phyloP scores from a whole-genome alignment of 140 eudicot species.

The Senecio squalidus region DNA sequence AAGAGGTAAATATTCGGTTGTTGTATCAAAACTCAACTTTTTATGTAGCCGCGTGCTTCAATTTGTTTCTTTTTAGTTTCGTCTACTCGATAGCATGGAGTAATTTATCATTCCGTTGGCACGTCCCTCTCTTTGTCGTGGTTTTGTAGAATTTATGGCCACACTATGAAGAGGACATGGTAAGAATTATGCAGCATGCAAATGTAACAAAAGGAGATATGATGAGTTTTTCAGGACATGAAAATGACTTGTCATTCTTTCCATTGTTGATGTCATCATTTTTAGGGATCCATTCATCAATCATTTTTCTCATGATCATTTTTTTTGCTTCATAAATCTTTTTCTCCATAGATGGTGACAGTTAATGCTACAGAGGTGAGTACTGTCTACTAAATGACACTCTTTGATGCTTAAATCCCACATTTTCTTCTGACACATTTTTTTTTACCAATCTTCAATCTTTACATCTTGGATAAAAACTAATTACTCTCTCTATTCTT shows the following conservation, averaged over 20 bases:
- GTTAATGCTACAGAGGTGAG: conserved; percentile 26
- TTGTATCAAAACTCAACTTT: conserved; percentile 1
- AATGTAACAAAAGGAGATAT: conserved; percentile 27
- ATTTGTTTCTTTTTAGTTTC: conserved; percentile 9
- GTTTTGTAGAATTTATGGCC: conserved; percentile 15
- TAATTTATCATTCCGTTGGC: conserved; percentile 24
- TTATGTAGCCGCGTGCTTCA: conserved; percentile 21
- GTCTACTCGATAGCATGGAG: conserved; percentile 1
- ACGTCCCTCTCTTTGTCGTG: conserved; percentile 21
- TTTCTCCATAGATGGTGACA: conserved; percentile 28
- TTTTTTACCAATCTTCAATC: not conserved
- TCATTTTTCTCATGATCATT: conserved; percentile 40
- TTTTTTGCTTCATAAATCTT: conserved; percentile 12
- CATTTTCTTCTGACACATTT: conserved; percentile 36
- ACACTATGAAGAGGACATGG: conserved; percentile 16
- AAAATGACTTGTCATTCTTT: conserved; percentile 31
- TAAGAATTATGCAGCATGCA: conserved; percentile 31
- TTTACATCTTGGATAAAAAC: not conserved
- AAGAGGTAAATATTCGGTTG: not conserved
- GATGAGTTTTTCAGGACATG: conserved; percentile 23
- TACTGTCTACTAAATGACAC: conserved; percentile 27
- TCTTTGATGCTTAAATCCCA: conserved; percentile 23
- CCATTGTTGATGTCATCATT: conserved; percentile 20
- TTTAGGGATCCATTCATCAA: conserved; percentile 34
- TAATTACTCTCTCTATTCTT: too few species aligned